phyloP scores from a whole-genome alignment of 768 basidiomycete species.

The Lentinula boryana region DNA sequence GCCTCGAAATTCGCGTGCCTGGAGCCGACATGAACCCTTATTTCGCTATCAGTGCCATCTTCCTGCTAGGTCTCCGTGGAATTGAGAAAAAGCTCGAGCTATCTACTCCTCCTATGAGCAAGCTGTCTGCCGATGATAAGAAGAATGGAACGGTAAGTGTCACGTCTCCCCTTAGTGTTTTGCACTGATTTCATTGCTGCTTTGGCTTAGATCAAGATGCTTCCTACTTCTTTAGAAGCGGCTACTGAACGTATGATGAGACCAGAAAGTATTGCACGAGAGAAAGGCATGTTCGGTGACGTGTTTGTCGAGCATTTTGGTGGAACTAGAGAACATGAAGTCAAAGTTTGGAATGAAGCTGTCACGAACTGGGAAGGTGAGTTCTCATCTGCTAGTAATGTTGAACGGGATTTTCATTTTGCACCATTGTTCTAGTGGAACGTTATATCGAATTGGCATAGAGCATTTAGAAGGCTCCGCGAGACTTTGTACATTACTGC shows the following conservation, averaged over 20 bases:
- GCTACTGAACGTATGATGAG: conserved; percentile 82
- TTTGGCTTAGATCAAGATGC: conserved; percentile 52
- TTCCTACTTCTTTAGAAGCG: conserved; percentile 73
- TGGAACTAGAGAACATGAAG: conserved; percentile 91
- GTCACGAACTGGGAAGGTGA: conserved; percentile 94
- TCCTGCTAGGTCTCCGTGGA: conserved; percentile 81
- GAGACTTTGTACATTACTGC: background rate
- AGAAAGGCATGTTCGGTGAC: conserved; percentile 67
- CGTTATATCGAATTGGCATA: conserved; percentile 81
- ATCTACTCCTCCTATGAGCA: conserved; percentile 63
- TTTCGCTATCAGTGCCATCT: conserved; percentile 83
- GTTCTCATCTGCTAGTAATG: conserved; percentile 15
- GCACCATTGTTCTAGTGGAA: conserved; percentile 65
- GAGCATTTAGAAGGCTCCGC: background rate
- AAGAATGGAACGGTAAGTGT: conserved; percentile 45
- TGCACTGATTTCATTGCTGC: conserved; percentile 29
- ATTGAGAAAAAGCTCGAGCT: conserved; percentile 72
- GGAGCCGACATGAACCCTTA: conserved; percentile 98
- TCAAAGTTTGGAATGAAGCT: conserved; percentile 79
- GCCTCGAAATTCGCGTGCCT: conserved; percentile 91
- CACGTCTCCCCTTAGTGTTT: conserved; percentile 9
- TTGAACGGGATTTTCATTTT: conserved; percentile 3
- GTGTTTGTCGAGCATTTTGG: conserved; percentile 93
- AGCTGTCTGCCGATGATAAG: conserved; percentile 50
- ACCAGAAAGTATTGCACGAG: conserved; percentile 73